Evolutionary conservation across 768 basidiomycete genomes (phyloP), one percentile per base, ranked within the genome.

Genomic region (Gymnopilus junonius): DNA sequence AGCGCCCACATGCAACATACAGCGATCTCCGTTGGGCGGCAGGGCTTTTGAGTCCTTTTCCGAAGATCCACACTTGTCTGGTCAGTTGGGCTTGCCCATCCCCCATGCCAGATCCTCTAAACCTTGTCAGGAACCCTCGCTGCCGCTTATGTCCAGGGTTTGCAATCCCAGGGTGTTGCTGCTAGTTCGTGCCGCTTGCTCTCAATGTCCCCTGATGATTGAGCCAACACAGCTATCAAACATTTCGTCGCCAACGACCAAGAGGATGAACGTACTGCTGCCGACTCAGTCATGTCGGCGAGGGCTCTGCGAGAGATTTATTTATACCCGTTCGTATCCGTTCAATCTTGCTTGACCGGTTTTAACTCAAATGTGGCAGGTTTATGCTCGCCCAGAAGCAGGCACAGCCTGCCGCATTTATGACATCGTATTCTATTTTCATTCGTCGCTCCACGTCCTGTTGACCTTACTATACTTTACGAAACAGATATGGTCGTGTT

Each of bases 1-100:
- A 29, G 90, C 88, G 2, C 91, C 89, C 8, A 92, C 91, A 0
- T 89, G 89, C 76, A 92, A 91, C 71, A 91, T 90, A 40, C 89
- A 88, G 70, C 82, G 91, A 37, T 83, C 82, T 8, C 86, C 86
- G 15, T 75, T 87, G 3, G 87, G 85, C 15, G 86, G 87, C 6
- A 77, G 86, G 37, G 79, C 84, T 1, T 92, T 91, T 69, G 91
- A 91, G 72, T 88, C 87, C 1, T 91, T 89, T 73, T 87, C 87
- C 2, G 89, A 91, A 69, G 89, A 91, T 71, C 88, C 89, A 29
- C 80, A 85, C 69, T 76, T 90, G 10, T 90, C 87, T 32, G 89
- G 86, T 83, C 69, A 25, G 64, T 50, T 21, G 34, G n/a, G 20
- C 14, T 12, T 10, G n/a, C n/a, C 45, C 20, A 55, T 23, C 5